phyloP scores from a whole-genome alignment of 352 stramenopile species.

The Blastocystis sp. region DNA sequence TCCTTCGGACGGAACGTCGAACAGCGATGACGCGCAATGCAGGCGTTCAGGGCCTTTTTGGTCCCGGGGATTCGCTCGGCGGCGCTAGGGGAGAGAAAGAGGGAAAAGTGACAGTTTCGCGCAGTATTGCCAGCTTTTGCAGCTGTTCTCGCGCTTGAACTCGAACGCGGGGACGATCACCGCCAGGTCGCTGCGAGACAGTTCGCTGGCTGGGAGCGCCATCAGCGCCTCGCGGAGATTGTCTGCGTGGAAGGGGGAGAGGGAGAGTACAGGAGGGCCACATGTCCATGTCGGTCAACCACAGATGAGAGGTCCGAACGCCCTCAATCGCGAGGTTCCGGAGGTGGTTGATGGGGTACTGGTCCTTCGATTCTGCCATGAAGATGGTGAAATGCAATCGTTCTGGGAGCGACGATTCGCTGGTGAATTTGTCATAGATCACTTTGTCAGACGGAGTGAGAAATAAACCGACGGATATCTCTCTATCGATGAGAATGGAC shows the following conservation, averaged over 20 bases:
- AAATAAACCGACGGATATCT: slow-evolving; percentile 7
- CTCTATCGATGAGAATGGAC: background rate
- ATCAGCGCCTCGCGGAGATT: slow-evolving; percentile 1
- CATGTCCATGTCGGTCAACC: slow-evolving; percentile 57
- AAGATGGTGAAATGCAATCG: background rate
- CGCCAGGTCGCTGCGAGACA: background rate
- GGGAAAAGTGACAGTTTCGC: background rate
- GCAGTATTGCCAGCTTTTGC: background rate
- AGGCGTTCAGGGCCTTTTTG: background rate
- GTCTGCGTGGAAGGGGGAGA: too few relatives aligned
- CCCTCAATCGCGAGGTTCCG: slow-evolving; percentile 52
- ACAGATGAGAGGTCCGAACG: slow-evolving; percentile 49
- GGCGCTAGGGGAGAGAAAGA: too few relatives aligned
- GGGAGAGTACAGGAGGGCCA: slow-evolving; percentile 44
- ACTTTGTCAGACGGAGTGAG: background rate
- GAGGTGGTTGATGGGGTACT: slow-evolving; percentile 55
- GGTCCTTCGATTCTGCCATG: background rate
- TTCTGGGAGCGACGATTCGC: background rate
- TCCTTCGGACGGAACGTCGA: slow-evolving; percentile 41
- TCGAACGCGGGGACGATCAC: slow-evolving; percentile 54
- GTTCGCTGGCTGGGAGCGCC: background rate
- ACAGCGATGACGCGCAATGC: background rate
- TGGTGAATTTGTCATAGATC: background rate
- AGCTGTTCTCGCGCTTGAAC: background rate
- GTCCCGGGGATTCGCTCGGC: background rate